These are phyloP conservation scores for Mycosarcoma mackinlayi DNA, from an alignment of 1,284 basidiomycete species.

Conservation along the genomic window DNA sequence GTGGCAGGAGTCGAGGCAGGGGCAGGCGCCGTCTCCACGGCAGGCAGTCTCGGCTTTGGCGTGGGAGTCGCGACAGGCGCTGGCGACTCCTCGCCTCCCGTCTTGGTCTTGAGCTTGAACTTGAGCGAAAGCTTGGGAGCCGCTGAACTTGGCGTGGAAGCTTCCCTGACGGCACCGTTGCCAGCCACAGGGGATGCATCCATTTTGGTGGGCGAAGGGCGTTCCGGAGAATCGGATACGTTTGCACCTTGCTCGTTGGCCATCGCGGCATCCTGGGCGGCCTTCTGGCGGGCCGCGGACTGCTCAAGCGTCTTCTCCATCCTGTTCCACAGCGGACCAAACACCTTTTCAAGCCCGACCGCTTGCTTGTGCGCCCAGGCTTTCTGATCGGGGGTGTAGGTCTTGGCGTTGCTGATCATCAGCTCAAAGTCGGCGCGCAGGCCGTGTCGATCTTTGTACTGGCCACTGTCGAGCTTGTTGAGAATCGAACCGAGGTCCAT, in stretches of 20 bases:
- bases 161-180: constrained; percentile 15
- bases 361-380: constrained; percentile 83
- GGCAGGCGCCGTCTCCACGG: constrained; percentile 7
- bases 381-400: constrained; percentile 79
- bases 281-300: constrained; percentile 60
- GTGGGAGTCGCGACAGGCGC: constrained; percentile 26
- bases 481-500: constrained; percentile 94
- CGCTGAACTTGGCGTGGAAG: constrained; percentile 28
- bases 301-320: constrained; percentile 67
- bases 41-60: constrained; percentile 12
- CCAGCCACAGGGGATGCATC: constrained; percentile 11
- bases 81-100: constrained; percentile 18
- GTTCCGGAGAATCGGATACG: constrained; percentile 22
- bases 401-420: constrained; percentile 87
- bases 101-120: constrained; percentile 44
- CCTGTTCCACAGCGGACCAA: constrained; percentile 79
- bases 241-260: constrained; percentile 23
- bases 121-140: constrained; percentile 40
- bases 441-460: constrained; percentile 82
- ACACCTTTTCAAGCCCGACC: constrained; percentile 80
- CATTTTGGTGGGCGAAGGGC: constrained; percentile 22
- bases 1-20: constrained; percentile 13
- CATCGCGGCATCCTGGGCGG: constrained; percentile 41
- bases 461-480: constrained; percentile 84
- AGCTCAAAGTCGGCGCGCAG: constrained; percentile 89